phyloP scores from a whole-genome alignment of 2,329 filamentous ascomycete genomes.

The Colletotrichum sublineola region DNA sequence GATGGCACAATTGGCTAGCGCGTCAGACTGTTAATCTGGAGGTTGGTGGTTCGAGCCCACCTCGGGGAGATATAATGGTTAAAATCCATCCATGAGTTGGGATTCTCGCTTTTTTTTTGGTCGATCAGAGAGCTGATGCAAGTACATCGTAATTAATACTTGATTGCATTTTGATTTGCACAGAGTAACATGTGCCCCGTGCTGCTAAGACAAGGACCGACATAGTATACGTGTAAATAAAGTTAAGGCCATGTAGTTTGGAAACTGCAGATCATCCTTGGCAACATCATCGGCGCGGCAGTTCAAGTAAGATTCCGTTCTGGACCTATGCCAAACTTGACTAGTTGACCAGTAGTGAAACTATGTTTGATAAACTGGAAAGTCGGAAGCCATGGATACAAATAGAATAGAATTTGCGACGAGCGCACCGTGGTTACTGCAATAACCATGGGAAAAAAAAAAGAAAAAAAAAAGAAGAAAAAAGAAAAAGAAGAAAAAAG shows the following conservation, averaged over 20 bases:
- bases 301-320: neutral
- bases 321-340: neutral
- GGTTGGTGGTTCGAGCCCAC: constrained; percentile 42
- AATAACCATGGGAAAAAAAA: too few species aligned
- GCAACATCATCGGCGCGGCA: neutral
- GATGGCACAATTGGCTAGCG: constrained; percentile 43
- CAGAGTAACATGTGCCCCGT: neutral
- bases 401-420: too few species aligned
- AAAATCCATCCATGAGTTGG: constrained; percentile 14
- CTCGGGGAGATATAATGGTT: constrained; percentile 37
- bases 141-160: too few species aligned
- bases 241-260: neutral
- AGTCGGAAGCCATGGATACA: too few species aligned
- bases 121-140: too few species aligned
- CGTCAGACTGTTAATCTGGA: constrained; percentile 42
- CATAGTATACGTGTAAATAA: neutral
- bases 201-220: neutral
- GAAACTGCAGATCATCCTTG: neutral
- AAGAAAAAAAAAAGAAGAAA: rapidly evolving
- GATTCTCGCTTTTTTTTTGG: constrained; percentile 2
- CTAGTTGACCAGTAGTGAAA: too few species aligned
- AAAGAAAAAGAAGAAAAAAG: neutral
- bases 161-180: neutral
- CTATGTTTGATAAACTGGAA: neutral
- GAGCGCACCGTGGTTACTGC: too few species aligned